Percentiles rank a stretch among this genome's conserved stretches.
These are phyloP conservation scores for Podila epigama DNA, from an alignment of 192 early-diverging fungal species.

Conservation along the genomic window DNA sequence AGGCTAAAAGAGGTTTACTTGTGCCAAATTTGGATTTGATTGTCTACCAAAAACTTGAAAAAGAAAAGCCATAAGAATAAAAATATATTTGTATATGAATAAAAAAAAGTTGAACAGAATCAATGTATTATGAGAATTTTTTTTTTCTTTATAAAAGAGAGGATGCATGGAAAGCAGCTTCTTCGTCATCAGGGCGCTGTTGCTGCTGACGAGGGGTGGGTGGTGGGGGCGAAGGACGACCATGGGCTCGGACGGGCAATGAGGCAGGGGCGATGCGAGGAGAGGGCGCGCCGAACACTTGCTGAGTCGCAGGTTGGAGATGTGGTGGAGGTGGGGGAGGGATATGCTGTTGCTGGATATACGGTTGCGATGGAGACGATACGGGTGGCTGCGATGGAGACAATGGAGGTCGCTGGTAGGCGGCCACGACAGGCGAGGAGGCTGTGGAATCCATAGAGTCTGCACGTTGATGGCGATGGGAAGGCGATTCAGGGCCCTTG, in stretches of 20 bases:
- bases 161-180: not conserved
- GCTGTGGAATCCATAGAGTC: not conserved
- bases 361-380: not conserved
- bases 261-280: constrained; percentile 26
- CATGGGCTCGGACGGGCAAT: not conserved
- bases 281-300: constrained; percentile 37
- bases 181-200: not conserved
- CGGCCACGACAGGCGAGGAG: not conserved
- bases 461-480: constrained; percentile 14
- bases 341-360: constrained; percentile 24
- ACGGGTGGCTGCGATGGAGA: not conserved
- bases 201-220: not conserved
- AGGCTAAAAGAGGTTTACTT: too few species aligned
- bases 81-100: too few species aligned
- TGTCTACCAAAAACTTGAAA: too few species aligned
- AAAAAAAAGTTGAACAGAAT: too few species aligned
- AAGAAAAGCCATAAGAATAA: too few species aligned
- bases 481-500: not conserved
- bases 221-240: not conserved
- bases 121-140: too few species aligned
- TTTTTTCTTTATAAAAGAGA: not conserved
- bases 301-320: constrained; percentile 4
- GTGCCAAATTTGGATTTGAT: not conserved
- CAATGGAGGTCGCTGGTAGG: constrained; percentile 11
- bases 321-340: constrained; percentile 22